Conservation (phyloP, 2,329 filamentous ascomycete species). For the Fusarium secorum region DNA sequence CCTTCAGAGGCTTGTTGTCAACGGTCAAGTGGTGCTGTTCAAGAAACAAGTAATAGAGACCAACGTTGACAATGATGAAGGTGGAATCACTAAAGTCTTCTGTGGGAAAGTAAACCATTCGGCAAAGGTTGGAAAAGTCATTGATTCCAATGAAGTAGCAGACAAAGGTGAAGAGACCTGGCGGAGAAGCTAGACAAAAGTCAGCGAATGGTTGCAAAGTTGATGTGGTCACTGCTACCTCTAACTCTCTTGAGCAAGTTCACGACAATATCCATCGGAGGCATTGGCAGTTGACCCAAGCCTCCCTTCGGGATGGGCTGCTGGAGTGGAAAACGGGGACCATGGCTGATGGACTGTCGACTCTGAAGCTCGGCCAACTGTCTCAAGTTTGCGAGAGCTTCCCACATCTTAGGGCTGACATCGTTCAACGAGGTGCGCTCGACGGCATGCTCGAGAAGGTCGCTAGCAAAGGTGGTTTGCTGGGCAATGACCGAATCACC, state of each 20-base stretch:
- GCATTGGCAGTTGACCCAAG: slow-evolving; percentile 62
- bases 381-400: slow-evolving; percentile 59
- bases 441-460: slow-evolving; percentile 63
- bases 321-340: slow-evolving; percentile 56
- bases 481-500: slow-evolving; percentile 59
- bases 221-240: slow-evolving; percentile 40
- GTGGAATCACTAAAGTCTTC: slow-evolving; percentile 59
- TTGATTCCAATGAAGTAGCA: slow-evolving; percentile 59
- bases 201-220: background rate
- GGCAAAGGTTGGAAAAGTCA: slow-evolving; percentile 60
- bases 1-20: slow-evolving; percentile 43
- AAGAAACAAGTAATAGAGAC: slow-evolving; percentile 59
- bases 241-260: slow-evolving; percentile 58
- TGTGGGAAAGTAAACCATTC: slow-evolving; percentile 59
- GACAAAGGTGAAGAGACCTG: slow-evolving; percentile 59
- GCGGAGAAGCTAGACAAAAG: slow-evolving; percentile 44
- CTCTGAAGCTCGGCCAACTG: slow-evolving; percentile 63
- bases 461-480: slow-evolving; percentile 62
- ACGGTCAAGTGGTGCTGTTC: slow-evolving; percentile 52
- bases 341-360: slow-evolving; percentile 49
- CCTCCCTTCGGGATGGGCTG: slow-evolving; percentile 55
- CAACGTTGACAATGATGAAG: slow-evolving; percentile 60
- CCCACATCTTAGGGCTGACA: slow-evolving; percentile 59
- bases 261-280: slow-evolving; percentile 60
- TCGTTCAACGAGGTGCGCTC: slow-evolving; percentile 56